These are phyloP conservation scores for Fusarium anthophilum DNA, from an alignment of 2,329 filamentous ascomycete genomes.

Conservation along the genomic window DNA sequence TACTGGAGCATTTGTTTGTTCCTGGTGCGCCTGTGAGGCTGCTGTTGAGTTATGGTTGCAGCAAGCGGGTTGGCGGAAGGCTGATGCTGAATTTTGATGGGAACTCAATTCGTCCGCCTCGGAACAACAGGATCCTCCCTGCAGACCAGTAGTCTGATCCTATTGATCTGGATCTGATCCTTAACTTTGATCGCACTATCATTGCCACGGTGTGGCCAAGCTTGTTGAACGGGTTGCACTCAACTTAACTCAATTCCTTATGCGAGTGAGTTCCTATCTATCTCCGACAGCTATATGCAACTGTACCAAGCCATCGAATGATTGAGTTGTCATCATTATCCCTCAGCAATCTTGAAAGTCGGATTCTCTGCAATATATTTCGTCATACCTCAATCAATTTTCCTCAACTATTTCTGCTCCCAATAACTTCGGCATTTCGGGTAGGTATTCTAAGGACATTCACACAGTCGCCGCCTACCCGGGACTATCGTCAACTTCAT, in stretches of 20 bases:
- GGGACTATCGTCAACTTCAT: slow-evolving; percentile 5
- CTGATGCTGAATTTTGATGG: slow-evolving; percentile 39
- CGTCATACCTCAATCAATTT: slow-evolving; percentile 13
- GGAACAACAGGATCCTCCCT: slow-evolving; percentile 30
- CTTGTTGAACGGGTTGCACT: slow-evolving; percentile 28
- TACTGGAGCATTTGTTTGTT: slow-evolving; percentile 11
- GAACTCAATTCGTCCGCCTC: slow-evolving; percentile 34
- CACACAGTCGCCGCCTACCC: slow-evolving; percentile 2
- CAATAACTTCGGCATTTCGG: not conserved
- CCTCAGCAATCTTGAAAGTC: slow-evolving; percentile 10
- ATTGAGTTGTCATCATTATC: slow-evolving; percentile 22
- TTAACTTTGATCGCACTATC: slow-evolving; percentile 14
- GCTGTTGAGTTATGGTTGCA: slow-evolving; percentile 41
- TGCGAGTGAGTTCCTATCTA: slow-evolving; percentile 23
- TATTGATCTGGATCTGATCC: slow-evolving; percentile 14
- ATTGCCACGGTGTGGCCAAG: slow-evolving; percentile 33
- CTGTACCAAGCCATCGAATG: slow-evolving; percentile 1
- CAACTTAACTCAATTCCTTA: slow-evolving; percentile 27
- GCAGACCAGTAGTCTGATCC: slow-evolving; percentile 5
- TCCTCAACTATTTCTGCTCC: slow-evolving; percentile 5
- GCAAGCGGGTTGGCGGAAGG: slow-evolving; percentile 41
- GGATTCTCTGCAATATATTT: slow-evolving; percentile 4
- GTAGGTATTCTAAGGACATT: not conserved
- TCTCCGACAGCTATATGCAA: not conserved
- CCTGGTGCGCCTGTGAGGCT: slow-evolving; percentile 32